Conservation (phyloP, 2,329 filamentous ascomycete species). For the Fusarium napiforme region DNA sequence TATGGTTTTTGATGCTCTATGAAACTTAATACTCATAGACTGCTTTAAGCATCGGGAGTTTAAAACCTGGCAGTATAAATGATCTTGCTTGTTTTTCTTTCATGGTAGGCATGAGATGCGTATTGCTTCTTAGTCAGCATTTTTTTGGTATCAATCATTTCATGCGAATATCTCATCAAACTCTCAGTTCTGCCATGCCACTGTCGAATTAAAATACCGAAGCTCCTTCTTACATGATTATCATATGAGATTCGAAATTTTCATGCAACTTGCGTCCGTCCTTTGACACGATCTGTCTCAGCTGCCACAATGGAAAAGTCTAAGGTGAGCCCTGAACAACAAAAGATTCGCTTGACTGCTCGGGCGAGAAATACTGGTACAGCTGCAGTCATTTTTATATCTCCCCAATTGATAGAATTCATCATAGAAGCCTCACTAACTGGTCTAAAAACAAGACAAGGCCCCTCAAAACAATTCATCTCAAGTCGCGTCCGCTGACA, state of each 20-base stretch:
- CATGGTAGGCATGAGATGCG: not conserved
- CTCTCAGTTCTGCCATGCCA: conserved; percentile 1
- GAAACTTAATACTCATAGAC: not conserved
- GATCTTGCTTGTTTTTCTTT: not conserved
- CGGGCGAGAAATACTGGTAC: not conserved
- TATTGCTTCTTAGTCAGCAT: conserved; percentile 39
- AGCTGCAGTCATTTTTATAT: not conserved
- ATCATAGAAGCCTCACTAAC: not conserved
- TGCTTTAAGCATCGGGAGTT: not conserved
- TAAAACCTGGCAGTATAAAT: not conserved
- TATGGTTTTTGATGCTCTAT: not conserved
- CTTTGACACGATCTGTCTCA: not conserved
- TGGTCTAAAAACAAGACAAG: conserved; percentile 49
- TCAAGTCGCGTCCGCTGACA: conserved; percentile 57
- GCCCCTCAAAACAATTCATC: conserved; percentile 58
- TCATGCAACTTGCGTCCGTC: not conserved
- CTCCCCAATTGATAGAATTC: too few relatives aligned
- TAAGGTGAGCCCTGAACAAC: conserved; percentile 34
- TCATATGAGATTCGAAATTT: not conserved
- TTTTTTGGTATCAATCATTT: conserved; percentile 32
- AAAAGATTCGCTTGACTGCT: not conserved
- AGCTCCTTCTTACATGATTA: not conserved
- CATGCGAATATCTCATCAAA: conserved; percentile 1
- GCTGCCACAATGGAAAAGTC: conserved; percentile 41
- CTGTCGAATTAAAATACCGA: not conserved